Base-by-base conservation (phyloP, 176 grass and related monocot species). In the Hyparrhenia diplandra region DNA sequence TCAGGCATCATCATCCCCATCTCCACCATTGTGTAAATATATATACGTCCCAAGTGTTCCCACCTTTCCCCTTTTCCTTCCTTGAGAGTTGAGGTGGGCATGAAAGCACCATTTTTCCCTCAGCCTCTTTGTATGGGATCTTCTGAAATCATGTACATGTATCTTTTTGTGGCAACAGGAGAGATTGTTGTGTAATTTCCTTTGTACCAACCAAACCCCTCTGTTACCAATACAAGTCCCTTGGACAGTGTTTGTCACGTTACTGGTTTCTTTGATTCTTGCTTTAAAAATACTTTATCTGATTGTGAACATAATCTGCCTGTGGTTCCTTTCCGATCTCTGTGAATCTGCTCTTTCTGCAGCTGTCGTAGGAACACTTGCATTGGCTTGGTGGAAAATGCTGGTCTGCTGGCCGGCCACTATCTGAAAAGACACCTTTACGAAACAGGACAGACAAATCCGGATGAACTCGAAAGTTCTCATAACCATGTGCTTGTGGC, bases 101-200 rank as follows among this genome's bases (percentile, higher is more conserved):
- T 28, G 73, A 63, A 86, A 83, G 80, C 84, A 90, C 74, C 84
- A 55, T 86, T 90, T 90, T 90, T 55, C 79, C 84, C 79, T 85
- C 68, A 10, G 37, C 49, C 14, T 70, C 47, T 29, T 29, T 79
- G 65, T 35, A 62, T 67, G 67, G 74, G 67, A 68, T 74, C 20
- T 79, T 59, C 10, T 51, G 66, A 58, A 76, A 80, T 45, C 42
- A 62, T 89, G 77, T 89, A 85, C 82, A 76, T 85, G 64, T 65
- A 76, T 74, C 21, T 74, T 81, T n/a, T 51, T 7, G 67, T 64
- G 17, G 31, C 39, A 69, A 87, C 52, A 64, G 32, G 59, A 61
- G 76, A 77, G 36, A 46, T 30, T 43, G 37, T 59, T 67, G 72
- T 81, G 55, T 85, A 47, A 58, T 77, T 70, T 45, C 13, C 20